Percentiles rank a stretch among this genome's conserved stretches.
Conservation (phyloP, 257 asterid species). For the Solanum piurae region DNA sequence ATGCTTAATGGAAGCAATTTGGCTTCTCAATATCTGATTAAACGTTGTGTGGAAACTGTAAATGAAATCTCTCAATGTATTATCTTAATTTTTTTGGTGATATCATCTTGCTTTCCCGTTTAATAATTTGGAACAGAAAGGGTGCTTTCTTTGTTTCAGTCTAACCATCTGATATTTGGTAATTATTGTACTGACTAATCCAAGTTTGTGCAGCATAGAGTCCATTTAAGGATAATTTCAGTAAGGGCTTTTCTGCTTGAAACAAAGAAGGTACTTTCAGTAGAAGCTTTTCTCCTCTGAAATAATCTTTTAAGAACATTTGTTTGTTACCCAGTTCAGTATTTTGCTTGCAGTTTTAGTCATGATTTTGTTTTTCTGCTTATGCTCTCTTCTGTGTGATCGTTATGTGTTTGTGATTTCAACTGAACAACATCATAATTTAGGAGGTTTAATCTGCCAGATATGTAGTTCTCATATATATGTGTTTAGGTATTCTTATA, state of each 20-base stretch:
- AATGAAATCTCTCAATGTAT: neutral
- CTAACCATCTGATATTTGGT: neutral
- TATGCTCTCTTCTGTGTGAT: slow-evolving; percentile 47
- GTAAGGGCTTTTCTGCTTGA: neutral
- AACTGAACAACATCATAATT: neutral
- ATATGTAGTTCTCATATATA: neutral
- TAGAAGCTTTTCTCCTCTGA: neutral
- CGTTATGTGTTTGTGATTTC: slow-evolving; percentile 5
- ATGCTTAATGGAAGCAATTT: neutral
- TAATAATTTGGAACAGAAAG: neutral
- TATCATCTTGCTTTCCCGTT: neutral
- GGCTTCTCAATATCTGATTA: neutral
- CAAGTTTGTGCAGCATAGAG: neutral
- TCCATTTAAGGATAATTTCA: neutral
- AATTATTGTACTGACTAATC: neutral
- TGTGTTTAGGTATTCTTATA: neutral
- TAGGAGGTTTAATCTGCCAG: neutral
- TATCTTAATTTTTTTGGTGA: neutral
- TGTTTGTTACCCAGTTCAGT: neutral
- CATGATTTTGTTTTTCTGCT: neutral
- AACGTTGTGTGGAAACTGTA: neutral
- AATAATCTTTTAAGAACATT: neutral
- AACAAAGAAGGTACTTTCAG: neutral
- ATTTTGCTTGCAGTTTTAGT: neutral
- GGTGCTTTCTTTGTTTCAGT: neutral